Conservation (phyloP, 805 yeast species). For the Komagataella populi region DNA sequence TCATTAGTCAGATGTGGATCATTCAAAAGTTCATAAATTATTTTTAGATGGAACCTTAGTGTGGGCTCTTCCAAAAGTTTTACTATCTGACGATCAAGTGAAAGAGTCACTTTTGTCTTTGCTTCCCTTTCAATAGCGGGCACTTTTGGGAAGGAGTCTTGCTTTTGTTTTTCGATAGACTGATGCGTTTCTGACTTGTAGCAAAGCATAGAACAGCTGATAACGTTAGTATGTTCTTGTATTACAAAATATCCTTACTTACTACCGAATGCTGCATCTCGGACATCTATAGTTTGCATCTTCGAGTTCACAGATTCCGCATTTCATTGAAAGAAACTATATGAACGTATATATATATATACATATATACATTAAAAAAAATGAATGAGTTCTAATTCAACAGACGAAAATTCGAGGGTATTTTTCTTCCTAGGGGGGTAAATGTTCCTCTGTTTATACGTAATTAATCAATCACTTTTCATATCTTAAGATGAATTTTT, state of each 20-base stretch:
- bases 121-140: constrained; percentile 8
- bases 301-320: not conserved
- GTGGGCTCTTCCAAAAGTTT: constrained; percentile 35
- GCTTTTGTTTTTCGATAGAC: constrained; percentile 2
- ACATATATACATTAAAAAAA: not conserved
- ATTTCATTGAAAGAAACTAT: not conserved
- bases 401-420: not conserved
- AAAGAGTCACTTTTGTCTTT: constrained; percentile 13
- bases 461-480: not conserved
- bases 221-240: constrained; percentile 3
- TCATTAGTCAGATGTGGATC: constrained; percentile 37
- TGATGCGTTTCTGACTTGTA: constrained; percentile 30
- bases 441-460: not conserved
- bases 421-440: no score
- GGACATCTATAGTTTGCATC: constrained; percentile 31
- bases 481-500: constrained; percentile 26
- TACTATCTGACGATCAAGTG: constrained; percentile 28
- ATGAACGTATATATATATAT: not conserved
- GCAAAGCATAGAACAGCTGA: constrained; percentile 46
- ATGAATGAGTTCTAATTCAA: not conserved
- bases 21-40: constrained; percentile 30
- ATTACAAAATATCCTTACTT: constrained; percentile 5
- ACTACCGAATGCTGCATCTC: constrained; percentile 27
- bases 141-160: not conserved
- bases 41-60: constrained; percentile 39